phyloP scores from a whole-genome alignment of 148 eudicot genomes.

The Rhododendron ovatum region DNA sequence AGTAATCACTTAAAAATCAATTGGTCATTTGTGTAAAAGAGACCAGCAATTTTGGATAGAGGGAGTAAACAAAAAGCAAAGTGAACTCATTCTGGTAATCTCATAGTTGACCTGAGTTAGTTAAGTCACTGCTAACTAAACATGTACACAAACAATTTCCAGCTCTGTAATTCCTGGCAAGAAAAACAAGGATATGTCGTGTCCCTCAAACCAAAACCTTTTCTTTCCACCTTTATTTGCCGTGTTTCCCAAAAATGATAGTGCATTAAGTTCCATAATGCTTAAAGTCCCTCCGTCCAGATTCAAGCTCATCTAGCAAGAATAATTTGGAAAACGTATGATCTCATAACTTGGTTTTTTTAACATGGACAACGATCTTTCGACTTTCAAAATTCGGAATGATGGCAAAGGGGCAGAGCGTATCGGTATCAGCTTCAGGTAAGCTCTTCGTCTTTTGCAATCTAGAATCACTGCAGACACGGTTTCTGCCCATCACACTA shows the following conservation, averaged over 20 bases:
- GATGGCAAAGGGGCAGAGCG: neutral
- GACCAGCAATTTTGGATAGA: too few relatives aligned
- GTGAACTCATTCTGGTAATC: neutral
- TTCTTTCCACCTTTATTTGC: neutral
- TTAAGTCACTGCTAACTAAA: neutral
- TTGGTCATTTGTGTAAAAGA: too few relatives aligned
- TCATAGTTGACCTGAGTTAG: neutral
- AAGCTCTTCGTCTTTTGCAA: neutral
- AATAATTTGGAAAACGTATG: neutral
- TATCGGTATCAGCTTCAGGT: neutral
- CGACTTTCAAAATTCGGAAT: neutral
- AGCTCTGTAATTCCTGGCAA: neutral
- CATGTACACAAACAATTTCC: neutral
- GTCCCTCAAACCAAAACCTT: neutral
- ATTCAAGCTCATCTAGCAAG: neutral
- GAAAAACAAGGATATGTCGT: neutral
- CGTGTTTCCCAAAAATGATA: neutral
- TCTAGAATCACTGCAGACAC: neutral
- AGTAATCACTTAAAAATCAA: too few relatives aligned
- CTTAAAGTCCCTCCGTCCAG: neutral
- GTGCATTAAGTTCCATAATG: neutral
- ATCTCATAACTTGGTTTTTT: neutral
- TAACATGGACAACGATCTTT: neutral
- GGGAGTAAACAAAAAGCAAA: neutral
- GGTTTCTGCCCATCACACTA: neutral